Evolutionary conservation across 108 stramenopile species (phyloP), one percentile per base, ranked within the genome.

Genomic region (Cyclostephanos tholiformis): DNA sequence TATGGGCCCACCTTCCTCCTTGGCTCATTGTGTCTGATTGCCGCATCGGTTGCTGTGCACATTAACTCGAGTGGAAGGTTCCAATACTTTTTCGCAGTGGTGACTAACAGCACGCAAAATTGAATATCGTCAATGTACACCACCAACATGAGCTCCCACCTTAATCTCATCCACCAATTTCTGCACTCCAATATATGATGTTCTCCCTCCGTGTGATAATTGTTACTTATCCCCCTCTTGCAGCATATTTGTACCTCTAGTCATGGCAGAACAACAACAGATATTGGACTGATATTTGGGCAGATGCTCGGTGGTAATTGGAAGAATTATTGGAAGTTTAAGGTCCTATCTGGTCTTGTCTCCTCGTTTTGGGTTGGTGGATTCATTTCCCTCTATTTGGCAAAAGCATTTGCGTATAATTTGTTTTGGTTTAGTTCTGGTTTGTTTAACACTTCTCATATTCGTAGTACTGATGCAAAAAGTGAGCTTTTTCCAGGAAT

Each of bases 1-100:
- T 81, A 77, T 76, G 82, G 82, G 32, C 82, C 85, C 19, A 70
- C 83, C 44, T 84, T 86, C 35, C 43, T 86, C 14, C 22, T 86
- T 7, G 85, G 78, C n/a, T 62, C 64, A 12, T 26, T 65, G 2
- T 71, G 68, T 19, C 46, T 83, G 48, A 44, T 75, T 36, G 35
- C 61, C 6, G 73, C 25, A 2, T 69, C 82, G 0, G 57, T 75
- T 0, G 22, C 69, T 19, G 63, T 74, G 58, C 57, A 76, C 0
- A 20, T 49, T 6, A 13, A 65, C 4, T 57, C 44, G 14, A 32
- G 59, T 23, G 38, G 35, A 25, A 23, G 57, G 12, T 20, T 71
- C n/a, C 67, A 61, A n/a, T 82, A 74, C 39, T 85, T 36, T 35
- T 79, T 82, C 10, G 80, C 81, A 30, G 67, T 77, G n/a, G 63